These are phyloP conservation scores for Ilex aquifolium DNA, from an alignment of 257 asterid species.

Conservation along the genomic window DNA sequence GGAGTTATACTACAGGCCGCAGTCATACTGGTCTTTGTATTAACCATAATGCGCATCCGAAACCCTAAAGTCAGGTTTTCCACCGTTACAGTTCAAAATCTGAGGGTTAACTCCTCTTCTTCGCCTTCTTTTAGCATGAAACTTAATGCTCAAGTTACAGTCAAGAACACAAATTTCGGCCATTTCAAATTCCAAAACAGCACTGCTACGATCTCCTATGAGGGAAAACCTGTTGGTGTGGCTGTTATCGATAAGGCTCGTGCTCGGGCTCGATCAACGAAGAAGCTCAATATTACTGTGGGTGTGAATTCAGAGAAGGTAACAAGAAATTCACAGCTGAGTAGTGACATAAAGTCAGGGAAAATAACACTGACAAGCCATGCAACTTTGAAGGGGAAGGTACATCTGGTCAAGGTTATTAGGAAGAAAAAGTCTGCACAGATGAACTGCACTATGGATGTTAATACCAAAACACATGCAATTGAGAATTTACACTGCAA, in stretches of 20 bases:
- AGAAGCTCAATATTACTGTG: constrained; percentile 14
- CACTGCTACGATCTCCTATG: constrained; percentile 8
- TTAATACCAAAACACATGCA: constrained; percentile 12
- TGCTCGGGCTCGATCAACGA: constrained; percentile 9
- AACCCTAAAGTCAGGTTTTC: constrained; percentile 18
- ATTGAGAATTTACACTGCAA: constrained; percentile 18
- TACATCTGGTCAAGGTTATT: constrained; percentile 11
- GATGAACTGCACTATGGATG: constrained; percentile 24
- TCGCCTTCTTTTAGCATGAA: constrained; percentile 16
- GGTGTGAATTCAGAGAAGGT: constrained; percentile 8
- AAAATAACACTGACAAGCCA: constrained; percentile 14
- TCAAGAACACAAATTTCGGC: constrained; percentile 20
- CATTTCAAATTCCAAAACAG: constrained; percentile 15
- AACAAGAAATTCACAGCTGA: not conserved
- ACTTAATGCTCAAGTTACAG: constrained; percentile 12
- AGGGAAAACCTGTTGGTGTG: constrained; percentile 13
- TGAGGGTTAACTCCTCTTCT: not conserved
- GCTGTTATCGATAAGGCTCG: constrained; percentile 6
- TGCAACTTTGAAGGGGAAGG: constrained; percentile 15
- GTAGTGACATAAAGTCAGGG: constrained; percentile 16
- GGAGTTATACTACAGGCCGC: constrained; percentile 17
- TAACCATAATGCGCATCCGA: constrained; percentile 10
- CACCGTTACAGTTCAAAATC: constrained; percentile 5
- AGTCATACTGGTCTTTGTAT: constrained; percentile 13
- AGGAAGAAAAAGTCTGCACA: constrained; percentile 17